Evolutionary conservation across 306 rosid species (phyloP), one percentile per base, ranked within the genome.

Genomic region (Cicer judaicum): DNA sequence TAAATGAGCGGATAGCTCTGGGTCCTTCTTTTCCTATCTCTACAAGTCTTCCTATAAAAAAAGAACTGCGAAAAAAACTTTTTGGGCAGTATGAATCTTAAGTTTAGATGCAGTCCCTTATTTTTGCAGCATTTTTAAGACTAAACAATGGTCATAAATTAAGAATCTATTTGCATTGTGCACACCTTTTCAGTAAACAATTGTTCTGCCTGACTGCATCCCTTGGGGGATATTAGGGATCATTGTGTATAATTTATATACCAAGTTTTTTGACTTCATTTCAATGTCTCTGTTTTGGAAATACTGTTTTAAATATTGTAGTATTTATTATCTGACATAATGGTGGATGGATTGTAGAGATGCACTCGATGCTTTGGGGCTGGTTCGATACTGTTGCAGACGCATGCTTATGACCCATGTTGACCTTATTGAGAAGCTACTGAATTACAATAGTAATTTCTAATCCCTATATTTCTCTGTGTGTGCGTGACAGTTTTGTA

Each of bases 351-450:
- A 64, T 41, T 86, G 72, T 86, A 94, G 96, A 64, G 96, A 94
- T 79, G 99, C 97, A 13, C 89, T 94, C 60, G 97, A 94, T 90
- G 95, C 93, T 7, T 66, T 94, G 90, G 91, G 89, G 8, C 80
- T 94, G 86, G 96, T 94, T 80, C 96, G 96, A 18, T 94, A 92
- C 56, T 94, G 97, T 75, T 94, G 97, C 70, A 85, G 99, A 73
- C 84, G 97, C 18, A 94, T 92, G 99, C 97, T 94, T 61, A 92
- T 94, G 99, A 94, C 99, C 49, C 98, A 92, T 50, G 99, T 92
- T 34, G 99, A 94, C 66, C 98, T 94, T 77, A 92, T 94, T 38
- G 97, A 94, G 87, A 94, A 94, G 93, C 93, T 92, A 78, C 87
- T 94, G 72, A 92, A 94, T 84, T 94, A 92, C 92, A 94, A 92